Percentiles rank a stretch among this genome's conserved stretches.
phyloP scores from a whole-genome alignment of 192 early-diverging fungal genomes.

The Gonapodya prolifera region DNA sequence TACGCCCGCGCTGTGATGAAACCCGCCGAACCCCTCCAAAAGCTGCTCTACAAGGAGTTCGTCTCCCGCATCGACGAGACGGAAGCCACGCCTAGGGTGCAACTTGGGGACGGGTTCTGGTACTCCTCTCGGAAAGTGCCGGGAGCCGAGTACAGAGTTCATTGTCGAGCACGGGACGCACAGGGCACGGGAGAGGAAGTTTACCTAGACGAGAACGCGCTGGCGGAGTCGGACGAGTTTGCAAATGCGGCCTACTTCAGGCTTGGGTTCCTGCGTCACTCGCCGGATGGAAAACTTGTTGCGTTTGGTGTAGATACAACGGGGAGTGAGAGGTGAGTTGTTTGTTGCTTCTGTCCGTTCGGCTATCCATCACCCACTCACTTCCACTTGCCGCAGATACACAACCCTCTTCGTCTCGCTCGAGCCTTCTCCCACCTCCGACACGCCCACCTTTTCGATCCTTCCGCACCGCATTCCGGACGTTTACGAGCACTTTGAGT shows the following conservation, averaged over 20 bases:
- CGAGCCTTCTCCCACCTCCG: too few species aligned
- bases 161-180: slow-evolving; percentile 18
- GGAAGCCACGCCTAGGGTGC: slow-evolving; percentile 29
- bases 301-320: slow-evolving; percentile 38
- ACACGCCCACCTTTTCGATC: too few species aligned
- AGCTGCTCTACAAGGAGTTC: slow-evolving; percentile 47
- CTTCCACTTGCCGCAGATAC: too few species aligned
- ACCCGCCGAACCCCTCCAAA: slow-evolving; percentile 34
- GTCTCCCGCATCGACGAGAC: slow-evolving; percentile 40
- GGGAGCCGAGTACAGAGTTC: slow-evolving; percentile 28
- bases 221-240: slow-evolving; percentile 28
- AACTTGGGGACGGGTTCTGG: slow-evolving; percentile 34
- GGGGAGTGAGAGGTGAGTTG: slow-evolving; percentile 38
- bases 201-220: slow-evolving; percentile 37
- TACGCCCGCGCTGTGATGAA: slow-evolving; percentile 31
- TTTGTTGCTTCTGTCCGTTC: too few species aligned
- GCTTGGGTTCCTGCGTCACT: slow-evolving; percentile 42
- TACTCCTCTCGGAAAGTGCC: slow-evolving; percentile 42
- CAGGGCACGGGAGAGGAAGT: slow-evolving; percentile 19
- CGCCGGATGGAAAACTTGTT: slow-evolving; percentile 32
- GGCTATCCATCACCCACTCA: too few species aligned
- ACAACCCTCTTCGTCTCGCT: too few species aligned
- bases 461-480: too few species aligned
- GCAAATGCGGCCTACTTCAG: slow-evolving; percentile 40
- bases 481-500: slow-evolving; percentile 43